Evolutionary conservation across 31 red algal genomes (phyloP), one percentile per base, ranked within the genome.

Genomic region (Asparagopsis taxiformis): DNA sequence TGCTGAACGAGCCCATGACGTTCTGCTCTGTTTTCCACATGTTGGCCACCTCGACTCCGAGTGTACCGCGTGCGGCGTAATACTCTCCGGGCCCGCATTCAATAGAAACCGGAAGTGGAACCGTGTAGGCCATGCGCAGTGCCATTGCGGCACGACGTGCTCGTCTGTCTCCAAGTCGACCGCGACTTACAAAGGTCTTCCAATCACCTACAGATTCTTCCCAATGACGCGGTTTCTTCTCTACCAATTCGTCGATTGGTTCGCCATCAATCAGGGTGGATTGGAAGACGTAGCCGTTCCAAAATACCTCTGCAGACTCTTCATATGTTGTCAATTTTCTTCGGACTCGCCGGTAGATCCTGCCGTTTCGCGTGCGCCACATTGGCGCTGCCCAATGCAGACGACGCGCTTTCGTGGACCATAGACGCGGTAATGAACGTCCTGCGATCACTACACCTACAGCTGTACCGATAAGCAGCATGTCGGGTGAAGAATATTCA

Each of bases 41-140:
- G 13, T 7, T 15, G 21, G 26, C 5, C 52, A 55, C 52, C 52
- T 55, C 52, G 21, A 15, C 13, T 24, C 52, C 52, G 21, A 55
- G 4, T 24, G 13, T 24, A 5, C 52, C 52, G 7, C 52, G 52
- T 24, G 26, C 26, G 52, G 9, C 52, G 52, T 24, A 55, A 55
- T 55, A 55, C 52, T 55, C 52, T 0, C 21, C 21, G 21, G 7
- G 5, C 13, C 52, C 52, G 26, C 52, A 55, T 24, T 15, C 4
- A 5, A 55, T 24, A 55, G 21, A 55, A 19, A 55, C 52, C 5
- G 52, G 52, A 19, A 55, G 7, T 4, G 52, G 52, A 19, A 55
- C 52, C 52, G 52, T 55, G 26, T 55, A 55, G 21, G 52, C 52
- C 52, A 55, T 55, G 7, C 52, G 52, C 52, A 55, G 26, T 24